These are phyloP conservation scores for Wilhelminamyces savonicus DNA, from an alignment of 805 yeast species.

Conservation along the genomic window DNA sequence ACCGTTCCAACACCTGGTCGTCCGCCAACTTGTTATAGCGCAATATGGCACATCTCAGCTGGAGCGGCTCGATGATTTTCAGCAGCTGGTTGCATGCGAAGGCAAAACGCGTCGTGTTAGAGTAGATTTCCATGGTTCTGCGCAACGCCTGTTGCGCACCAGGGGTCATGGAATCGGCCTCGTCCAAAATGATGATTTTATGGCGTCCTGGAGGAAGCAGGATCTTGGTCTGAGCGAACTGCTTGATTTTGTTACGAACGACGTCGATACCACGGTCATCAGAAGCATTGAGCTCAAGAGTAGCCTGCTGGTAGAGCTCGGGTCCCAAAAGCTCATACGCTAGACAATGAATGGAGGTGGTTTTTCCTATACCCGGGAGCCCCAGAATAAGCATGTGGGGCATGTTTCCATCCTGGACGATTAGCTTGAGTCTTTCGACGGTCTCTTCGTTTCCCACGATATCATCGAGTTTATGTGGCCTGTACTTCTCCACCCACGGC, in stretches of 20 bases:
- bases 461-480: slow-evolving; percentile 74
- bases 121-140: slow-evolving; percentile 91
- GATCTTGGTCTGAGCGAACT: slow-evolving; percentile 92
- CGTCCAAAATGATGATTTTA: slow-evolving; percentile 89
- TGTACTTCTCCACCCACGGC: slow-evolving; percentile 84
- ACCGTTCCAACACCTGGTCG: slow-evolving; percentile 73
- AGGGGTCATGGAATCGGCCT: slow-evolving; percentile 94
- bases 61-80: slow-evolving; percentile 94
- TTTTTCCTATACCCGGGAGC: slow-evolving; percentile 95
- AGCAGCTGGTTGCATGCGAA: slow-evolving; percentile 94
- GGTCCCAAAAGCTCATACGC: slow-evolving; percentile 77
- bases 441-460: slow-evolving; percentile 94
- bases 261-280: slow-evolving; percentile 98
- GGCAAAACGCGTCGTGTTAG: slow-evolving; percentile 96
- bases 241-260: slow-evolving; percentile 88
- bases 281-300: slow-evolving; percentile 88
- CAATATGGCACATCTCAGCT: slow-evolving; percentile 91
- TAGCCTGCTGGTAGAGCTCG: slow-evolving; percentile 68
- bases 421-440: slow-evolving; percentile 71
- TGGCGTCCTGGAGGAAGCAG: slow-evolving; percentile 84
- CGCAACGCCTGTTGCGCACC: slow-evolving; percentile 95
- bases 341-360: slow-evolving; percentile 87
- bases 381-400: slow-evolving; percentile 97
- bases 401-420: slow-evolving; percentile 91
- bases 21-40: slow-evolving; percentile 78